Percentiles rank a stretch among this genome's conserved stretches.
These are phyloP conservation scores for Phoenix roebelenii DNA, from an alignment of 176 grass and related monocot genomes.

Conservation along the genomic window DNA sequence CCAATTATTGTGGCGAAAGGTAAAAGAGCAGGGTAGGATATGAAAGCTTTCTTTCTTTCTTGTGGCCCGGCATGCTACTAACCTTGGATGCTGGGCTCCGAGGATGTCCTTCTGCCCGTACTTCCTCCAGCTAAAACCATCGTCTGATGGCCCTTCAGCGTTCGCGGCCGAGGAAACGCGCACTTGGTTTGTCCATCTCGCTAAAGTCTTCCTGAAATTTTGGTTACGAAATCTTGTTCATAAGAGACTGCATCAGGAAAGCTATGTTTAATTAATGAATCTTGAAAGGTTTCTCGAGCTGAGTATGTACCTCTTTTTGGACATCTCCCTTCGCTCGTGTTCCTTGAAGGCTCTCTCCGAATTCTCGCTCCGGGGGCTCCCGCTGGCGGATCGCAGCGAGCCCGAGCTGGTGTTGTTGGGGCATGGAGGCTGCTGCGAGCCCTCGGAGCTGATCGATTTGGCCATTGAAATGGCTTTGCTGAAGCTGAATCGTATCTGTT, in stretches of 20 bases:
- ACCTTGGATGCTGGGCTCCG: slow-evolving; percentile 61
- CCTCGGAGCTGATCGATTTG: slow-evolving; percentile 30
- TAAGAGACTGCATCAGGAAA: no score
- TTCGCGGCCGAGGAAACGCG: neutral
- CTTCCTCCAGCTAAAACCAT: slow-evolving; percentile 76
- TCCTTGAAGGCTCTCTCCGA: slow-evolving; percentile 23
- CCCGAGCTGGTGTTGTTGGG: slow-evolving; percentile 17
- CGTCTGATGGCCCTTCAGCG: slow-evolving; percentile 28
- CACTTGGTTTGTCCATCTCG: slow-evolving; percentile 38
- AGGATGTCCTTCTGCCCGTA: slow-evolving; percentile 82
- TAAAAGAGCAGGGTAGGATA: neutral
- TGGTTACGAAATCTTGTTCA: no score
- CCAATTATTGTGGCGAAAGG: neutral
- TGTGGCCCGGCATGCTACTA: neutral
- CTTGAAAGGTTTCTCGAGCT: no score
- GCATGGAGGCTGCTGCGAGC: slow-evolving; percentile 1
- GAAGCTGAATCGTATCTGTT: slow-evolving; percentile 29
- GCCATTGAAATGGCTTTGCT: slow-evolving; percentile 29
- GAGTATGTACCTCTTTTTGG: slow-evolving; percentile 43
- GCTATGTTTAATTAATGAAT: no score
- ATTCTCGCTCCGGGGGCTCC: slow-evolving; percentile 26
- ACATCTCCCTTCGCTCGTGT: slow-evolving; percentile 20
- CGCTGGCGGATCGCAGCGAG: slow-evolving; percentile 52
- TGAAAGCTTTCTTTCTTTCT: no score
- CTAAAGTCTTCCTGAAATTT: slow-evolving; percentile 42